phyloP scores from a whole-genome alignment of 768 basidiomycete genomes.

The Amanita polypyramis region DNA sequence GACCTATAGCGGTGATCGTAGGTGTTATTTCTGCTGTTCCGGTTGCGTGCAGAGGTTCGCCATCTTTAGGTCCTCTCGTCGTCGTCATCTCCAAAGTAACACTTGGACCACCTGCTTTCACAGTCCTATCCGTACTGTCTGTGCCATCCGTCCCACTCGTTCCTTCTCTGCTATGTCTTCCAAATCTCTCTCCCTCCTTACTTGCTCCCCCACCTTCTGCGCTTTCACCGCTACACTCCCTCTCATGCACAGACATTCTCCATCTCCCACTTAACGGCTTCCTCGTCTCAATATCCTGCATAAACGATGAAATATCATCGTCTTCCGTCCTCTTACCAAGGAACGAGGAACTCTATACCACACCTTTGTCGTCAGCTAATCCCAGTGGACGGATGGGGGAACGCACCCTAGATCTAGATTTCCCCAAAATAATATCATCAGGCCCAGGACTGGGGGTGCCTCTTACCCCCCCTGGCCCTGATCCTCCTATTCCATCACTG shows the following conservation, averaged over 20 bases:
- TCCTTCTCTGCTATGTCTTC: slow-evolving; percentile 8
- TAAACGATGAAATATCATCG: slow-evolving; percentile 70
- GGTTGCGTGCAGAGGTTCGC: not conserved
- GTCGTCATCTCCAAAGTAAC: slow-evolving; percentile 4
- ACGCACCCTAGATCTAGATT: slow-evolving; percentile 2
- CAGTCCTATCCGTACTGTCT: not conserved
- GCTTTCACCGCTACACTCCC: slow-evolving; percentile 10
- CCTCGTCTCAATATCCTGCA: slow-evolving; percentile 65
- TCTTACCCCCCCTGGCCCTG: not conserved
- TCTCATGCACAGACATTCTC: slow-evolving; percentile 14
- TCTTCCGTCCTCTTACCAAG: slow-evolving; percentile 49
- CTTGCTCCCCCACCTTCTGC: slow-evolving; percentile 6
- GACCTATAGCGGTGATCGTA: no score
- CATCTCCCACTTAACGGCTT: slow-evolving; percentile 46
- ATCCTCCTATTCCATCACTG: not conserved
- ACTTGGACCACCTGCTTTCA: slow-evolving; percentile 1
- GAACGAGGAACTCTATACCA: slow-evolving; percentile 21
- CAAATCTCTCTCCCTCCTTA: not conserved
- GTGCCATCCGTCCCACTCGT: slow-evolving; percentile 1
- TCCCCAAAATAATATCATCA: not conserved
- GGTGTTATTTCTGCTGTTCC: not conserved
- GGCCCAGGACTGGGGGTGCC: not conserved
- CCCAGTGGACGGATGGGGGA: slow-evolving; percentile 2
- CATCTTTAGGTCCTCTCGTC: not conserved
- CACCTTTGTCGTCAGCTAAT: slow-evolving; percentile 15